Conservation (phyloP, 75 land plant genomes). For the Pinus albicaulis region DNA sequence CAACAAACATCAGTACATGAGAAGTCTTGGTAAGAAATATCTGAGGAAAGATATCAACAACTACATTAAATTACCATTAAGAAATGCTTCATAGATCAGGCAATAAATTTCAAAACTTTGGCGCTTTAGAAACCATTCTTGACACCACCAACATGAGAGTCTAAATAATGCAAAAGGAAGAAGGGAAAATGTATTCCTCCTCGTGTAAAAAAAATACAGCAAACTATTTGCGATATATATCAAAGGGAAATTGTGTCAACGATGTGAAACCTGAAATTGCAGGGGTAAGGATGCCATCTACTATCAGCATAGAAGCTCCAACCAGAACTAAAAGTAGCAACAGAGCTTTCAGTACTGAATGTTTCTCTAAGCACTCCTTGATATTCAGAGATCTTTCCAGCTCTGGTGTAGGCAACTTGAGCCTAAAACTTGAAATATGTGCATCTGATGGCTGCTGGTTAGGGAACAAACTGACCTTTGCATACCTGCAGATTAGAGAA, state of each 20-base stretch:
- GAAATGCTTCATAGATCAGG: background rate
- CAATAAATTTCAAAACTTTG: background rate
- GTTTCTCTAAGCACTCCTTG: conserved; percentile 61
- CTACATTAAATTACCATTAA: background rate
- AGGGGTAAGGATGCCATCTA: conserved; percentile 93
- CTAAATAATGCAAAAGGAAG: background rate
- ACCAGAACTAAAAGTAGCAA: conserved; percentile 73
- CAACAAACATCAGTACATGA: conserved; percentile 10
- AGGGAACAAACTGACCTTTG: conserved; percentile 89
- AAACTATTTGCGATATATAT: background rate
- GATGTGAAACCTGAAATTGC: conserved; percentile 85
- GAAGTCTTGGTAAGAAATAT: conserved; percentile 1
- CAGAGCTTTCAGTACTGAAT: conserved; percentile 52
- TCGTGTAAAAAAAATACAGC: background rate
- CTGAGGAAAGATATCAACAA: background rate
- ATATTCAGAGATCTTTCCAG: conserved; percentile 73
- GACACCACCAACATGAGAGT: background rate
- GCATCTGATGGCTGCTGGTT: conserved; percentile 91
- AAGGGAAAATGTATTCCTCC: background rate
- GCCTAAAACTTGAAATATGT: conserved; percentile 85
- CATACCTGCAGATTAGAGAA: conserved; percentile 92
- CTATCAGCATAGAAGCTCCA: conserved; percentile 90
- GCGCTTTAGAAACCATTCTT: background rate
- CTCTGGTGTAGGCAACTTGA: conserved; percentile 75
- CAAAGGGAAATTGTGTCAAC: background rate